Conservation (phyloP, 768 basidiomycete genomes). For the Amanita inopinata region DNA sequence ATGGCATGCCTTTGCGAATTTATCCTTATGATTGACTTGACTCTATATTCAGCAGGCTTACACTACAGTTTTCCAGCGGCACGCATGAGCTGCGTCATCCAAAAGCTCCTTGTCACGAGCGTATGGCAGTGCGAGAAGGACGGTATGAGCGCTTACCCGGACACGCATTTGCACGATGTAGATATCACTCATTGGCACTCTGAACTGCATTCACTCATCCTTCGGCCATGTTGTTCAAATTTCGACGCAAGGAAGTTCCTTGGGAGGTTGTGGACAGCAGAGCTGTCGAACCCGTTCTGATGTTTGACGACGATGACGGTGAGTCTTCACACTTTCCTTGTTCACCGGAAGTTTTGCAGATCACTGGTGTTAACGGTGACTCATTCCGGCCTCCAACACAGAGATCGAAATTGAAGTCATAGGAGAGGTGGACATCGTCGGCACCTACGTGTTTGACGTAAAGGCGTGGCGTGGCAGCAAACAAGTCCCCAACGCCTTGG, state of each 20-base stretch:
- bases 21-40: no score
- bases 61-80: no score
- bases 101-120: no score
- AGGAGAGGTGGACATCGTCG: constrained; percentile 47
- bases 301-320: constrained; percentile 57
- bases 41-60: no score
- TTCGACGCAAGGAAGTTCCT: constrained; percentile 49
- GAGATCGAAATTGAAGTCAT: constrained; percentile 26
- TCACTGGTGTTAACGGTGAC: no score
- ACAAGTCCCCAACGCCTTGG: constrained; percentile 42
- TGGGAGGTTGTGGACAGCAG: constrained; percentile 75
- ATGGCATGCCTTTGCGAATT: no score
- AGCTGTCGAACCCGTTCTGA: constrained; percentile 52
- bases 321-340: constrained; percentile 13
- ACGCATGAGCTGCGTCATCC: not conserved
- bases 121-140: no score
- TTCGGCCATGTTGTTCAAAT: constrained; percentile 24
- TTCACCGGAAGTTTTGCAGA: constrained; percentile 1
- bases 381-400: not conserved
- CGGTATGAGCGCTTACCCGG: not conserved
- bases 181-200: not conserved
- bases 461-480: constrained; percentile 32
- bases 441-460: constrained; percentile 56
- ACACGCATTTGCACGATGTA: not conserved
- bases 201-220: constrained; percentile 3